These are phyloP conservation scores for Chrysanthemum makinoi DNA, from an alignment of 129 eudicot genomes.

Conservation along the genomic window DNA sequence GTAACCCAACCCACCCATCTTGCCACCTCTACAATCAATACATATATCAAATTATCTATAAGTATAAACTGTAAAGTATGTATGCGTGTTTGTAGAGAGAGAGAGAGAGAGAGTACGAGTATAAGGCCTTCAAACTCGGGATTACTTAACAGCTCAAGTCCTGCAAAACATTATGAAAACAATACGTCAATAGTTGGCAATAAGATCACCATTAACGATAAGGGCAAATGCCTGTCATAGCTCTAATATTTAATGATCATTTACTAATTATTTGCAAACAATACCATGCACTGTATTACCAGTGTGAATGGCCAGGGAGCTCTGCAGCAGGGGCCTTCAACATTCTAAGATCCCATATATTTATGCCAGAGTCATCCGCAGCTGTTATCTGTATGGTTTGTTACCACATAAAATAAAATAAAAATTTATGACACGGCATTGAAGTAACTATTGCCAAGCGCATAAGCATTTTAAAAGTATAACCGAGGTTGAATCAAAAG, in stretches of 20 bases:
- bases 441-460: background rate
- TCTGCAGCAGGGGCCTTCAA: constrained; percentile 73
- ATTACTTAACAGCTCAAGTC: constrained; percentile 95
- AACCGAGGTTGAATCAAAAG: constrained; percentile 22
- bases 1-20: no score
- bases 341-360: constrained; percentile 94
- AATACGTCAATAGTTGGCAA: constrained; percentile 15
- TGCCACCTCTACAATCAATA: no score
- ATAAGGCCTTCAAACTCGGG: constrained; percentile 85
- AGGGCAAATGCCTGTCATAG: constrained; percentile 1
- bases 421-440: background rate
- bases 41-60: no score
- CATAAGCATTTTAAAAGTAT: constrained; percentile 9
- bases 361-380: constrained; percentile 94
- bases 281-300: constrained; percentile 41
- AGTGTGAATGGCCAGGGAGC: constrained; percentile 98
- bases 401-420: constrained; percentile 16
- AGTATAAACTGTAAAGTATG: no score
- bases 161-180: constrained; percentile 36
- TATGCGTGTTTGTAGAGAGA: constrained; percentile 8
- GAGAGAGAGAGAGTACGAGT: constrained; percentile 59
- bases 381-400: constrained; percentile 68
- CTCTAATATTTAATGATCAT: constrained; percentile 5
- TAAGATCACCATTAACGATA: constrained; percentile 17
- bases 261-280: background rate